Evolutionary conservation across 352 stramenopile species (phyloP).

Genomic region (Pythium biforme): DNA sequence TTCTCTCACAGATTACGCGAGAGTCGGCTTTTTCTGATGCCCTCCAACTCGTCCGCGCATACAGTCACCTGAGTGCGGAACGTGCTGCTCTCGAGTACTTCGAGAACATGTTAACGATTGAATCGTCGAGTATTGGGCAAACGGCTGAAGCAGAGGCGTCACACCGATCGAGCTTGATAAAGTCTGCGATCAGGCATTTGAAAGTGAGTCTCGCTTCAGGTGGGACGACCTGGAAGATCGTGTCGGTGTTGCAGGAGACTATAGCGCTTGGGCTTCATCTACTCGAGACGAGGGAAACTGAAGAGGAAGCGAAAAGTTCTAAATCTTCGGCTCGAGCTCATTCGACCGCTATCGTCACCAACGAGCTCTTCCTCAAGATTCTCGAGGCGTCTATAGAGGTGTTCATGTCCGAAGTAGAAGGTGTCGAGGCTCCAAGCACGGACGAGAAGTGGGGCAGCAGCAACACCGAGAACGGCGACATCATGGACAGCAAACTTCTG

Average conservation of each 20-base stretch:
- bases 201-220: constrained; percentile 23
- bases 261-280: constrained; percentile 43
- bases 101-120: constrained; percentile 57
- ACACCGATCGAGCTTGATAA: constrained; percentile 43
- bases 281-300: constrained; percentile 35
- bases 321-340: not conserved
- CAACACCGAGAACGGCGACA: not conserved
- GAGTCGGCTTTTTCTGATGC: constrained; percentile 54
- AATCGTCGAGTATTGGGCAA: constrained; percentile 6
- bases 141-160: not conserved
- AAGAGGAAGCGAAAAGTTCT: constrained; percentile 25
- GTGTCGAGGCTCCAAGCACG: not conserved
- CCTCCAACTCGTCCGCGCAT: constrained; percentile 60
- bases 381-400: constrained; percentile 35
- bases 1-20: constrained; percentile 48
- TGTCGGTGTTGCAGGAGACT: constrained; percentile 58
- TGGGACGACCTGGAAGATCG: constrained; percentile 25
- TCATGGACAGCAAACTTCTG: constrained; percentile 31
- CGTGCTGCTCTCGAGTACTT: constrained; percentile 55
- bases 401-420: constrained; percentile 22
- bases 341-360: not conserved
- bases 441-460: constrained; percentile 1
- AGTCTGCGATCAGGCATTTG: constrained; percentile 20
- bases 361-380: constrained; percentile 41
- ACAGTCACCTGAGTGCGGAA: constrained; percentile 49